Evolutionary conservation across 1,284 basidiomycete species (phyloP).

Genomic region (Cryptococcus hybrid): DNA sequence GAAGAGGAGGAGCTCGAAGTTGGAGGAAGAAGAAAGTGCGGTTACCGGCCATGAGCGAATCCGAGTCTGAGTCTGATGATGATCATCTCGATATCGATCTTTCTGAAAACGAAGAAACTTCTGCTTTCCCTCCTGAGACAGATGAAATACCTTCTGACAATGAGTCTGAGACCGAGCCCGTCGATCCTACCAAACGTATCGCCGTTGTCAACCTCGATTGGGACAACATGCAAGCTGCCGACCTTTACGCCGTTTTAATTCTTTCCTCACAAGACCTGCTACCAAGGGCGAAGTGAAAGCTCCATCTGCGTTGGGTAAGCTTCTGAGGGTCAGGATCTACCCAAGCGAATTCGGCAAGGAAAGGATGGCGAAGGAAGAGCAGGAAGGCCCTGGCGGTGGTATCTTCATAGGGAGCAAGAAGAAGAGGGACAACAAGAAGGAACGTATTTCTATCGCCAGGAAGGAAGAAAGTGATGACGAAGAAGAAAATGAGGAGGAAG

Average conservation of each 20-base stretch:
- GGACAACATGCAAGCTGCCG: slow-evolving; percentile 89
- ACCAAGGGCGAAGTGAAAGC: slow-evolving; percentile 13
- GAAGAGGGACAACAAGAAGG: slow-evolving; percentile 17
- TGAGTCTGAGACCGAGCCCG: slow-evolving; percentile 42
- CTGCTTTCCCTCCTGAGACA: slow-evolving; percentile 31
- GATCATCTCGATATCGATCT: slow-evolving; percentile 61
- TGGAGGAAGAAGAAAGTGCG: slow-evolving; percentile 42
- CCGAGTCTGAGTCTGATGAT: slow-evolving; percentile 46
- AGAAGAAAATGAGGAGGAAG: slow-evolving; percentile 27
- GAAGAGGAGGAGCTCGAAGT: slow-evolving; percentile 53
- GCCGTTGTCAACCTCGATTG: slow-evolving; percentile 98
- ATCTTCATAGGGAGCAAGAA: slow-evolving; percentile 59
- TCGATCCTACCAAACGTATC: slow-evolving; percentile 63
- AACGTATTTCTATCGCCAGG: slow-evolving; percentile 9
- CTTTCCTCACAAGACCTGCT: slow-evolving; percentile 59
- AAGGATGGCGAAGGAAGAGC: slow-evolving; percentile 81
- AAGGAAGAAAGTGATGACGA: slow-evolving; percentile 33
- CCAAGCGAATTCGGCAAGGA: slow-evolving; percentile 92
- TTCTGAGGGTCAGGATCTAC: slow-evolving; percentile 78
- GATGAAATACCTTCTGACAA: slow-evolving; percentile 28
- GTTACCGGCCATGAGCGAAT: slow-evolving; percentile 30
- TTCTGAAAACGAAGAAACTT: slow-evolving; percentile 64
- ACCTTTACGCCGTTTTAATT: slow-evolving; percentile 91
- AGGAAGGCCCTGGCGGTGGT: slow-evolving; percentile 83
- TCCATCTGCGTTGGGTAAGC: slow-evolving; percentile 54